phyloP scores from a whole-genome alignment of 1,139 yeast species.

The Pichia sp. region DNA sequence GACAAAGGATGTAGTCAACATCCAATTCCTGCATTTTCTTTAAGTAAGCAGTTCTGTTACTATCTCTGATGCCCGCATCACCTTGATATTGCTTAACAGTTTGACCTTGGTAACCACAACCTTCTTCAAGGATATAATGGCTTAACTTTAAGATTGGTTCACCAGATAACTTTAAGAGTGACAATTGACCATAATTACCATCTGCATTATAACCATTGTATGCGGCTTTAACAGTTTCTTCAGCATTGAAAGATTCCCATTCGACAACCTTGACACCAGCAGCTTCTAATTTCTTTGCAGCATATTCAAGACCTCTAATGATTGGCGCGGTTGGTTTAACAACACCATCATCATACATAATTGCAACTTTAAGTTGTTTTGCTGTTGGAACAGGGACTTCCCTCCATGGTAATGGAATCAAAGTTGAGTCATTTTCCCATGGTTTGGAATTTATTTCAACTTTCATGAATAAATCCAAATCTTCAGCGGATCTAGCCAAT shows the following conservation, averaged over 20 bases:
- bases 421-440: conserved; percentile 60
- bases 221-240: conserved; percentile 47
- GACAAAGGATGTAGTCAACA: conserved; percentile 63
- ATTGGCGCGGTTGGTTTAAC: conserved; percentile 65
- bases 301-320: conserved; percentile 46
- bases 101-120: conserved; percentile 49
- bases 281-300: conserved; percentile 44
- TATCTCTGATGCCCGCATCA: conserved; percentile 46
- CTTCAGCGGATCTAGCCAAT: conserved; percentile 41
- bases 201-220: conserved; percentile 51
- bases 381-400: conserved; percentile 41
- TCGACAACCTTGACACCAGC: conserved; percentile 63
- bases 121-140: conserved; percentile 50
- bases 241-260: conserved; percentile 49
- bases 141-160: conserved; percentile 59
- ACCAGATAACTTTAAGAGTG: conserved; percentile 50
- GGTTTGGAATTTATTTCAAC: conserved; percentile 56
- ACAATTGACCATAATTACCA: conserved; percentile 50
- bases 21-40: conserved; percentile 48
- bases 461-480: conserved; percentile 50
- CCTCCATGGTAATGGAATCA: conserved; percentile 63
- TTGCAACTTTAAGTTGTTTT: conserved; percentile 45
- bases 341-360: conserved; percentile 44
- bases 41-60: conserved; percentile 48
- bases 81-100: conserved; percentile 42